phyloP scores from a whole-genome alignment of 257 asterid genomes.

The Linaria vulgaris region DNA sequence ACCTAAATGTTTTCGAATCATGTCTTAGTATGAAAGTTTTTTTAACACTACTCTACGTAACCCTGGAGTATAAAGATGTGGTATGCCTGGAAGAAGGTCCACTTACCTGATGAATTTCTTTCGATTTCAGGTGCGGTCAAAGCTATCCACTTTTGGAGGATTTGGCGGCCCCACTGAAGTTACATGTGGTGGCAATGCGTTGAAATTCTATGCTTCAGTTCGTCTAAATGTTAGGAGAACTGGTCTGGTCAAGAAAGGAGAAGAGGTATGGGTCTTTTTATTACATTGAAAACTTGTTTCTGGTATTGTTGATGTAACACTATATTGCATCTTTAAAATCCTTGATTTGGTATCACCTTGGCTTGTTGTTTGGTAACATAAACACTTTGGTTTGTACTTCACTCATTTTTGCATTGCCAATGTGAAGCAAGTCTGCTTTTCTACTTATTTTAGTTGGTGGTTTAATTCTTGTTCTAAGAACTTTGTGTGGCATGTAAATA shows the following conservation, averaged over 20 bases:
- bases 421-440: no score
- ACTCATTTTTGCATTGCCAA: no score
- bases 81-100: slow-evolving; percentile 8
- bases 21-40: neutral
- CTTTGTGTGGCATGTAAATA: no score
- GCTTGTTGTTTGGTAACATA: no score
- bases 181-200: slow-evolving; percentile 99
- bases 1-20: neutral
- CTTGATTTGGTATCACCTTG: no score
- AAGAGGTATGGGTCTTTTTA: slow-evolving; percentile 58
- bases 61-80: no score
- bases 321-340: neutral
- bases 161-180: slow-evolving; percentile 92
- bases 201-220: slow-evolving; percentile 94
- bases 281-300: slow-evolving; percentile 18
- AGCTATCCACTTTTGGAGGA: slow-evolving; percentile 69
- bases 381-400: no score
- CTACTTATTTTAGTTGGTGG: no score
- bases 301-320: neutral
- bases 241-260: slow-evolving; percentile 85
- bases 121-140: slow-evolving; percentile 68
- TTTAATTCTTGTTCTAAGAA: no score
- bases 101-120: slow-evolving; percentile 23
- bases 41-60: slow-evolving; percentile 9
- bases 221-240: slow-evolving; percentile 83